Evolutionary conservation across 2,329 filamentous ascomycete genomes (phyloP).

Genomic region (Geosmithia flava): DNA sequence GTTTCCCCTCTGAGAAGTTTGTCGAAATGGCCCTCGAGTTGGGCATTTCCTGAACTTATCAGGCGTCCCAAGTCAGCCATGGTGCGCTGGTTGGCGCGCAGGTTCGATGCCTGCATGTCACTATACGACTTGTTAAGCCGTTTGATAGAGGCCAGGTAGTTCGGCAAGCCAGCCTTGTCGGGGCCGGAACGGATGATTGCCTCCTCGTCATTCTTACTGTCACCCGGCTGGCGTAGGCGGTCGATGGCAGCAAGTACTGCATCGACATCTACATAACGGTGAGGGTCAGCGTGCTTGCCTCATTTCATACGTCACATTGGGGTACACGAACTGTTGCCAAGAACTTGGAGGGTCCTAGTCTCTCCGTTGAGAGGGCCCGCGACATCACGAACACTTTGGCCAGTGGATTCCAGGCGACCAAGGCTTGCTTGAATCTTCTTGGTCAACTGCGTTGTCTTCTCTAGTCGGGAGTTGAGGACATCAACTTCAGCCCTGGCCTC

Average conservation of each 20-base stretch:
- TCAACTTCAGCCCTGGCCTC: constrained; percentile 59
- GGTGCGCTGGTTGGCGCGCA: constrained; percentile 84
- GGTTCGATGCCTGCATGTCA: constrained; percentile 80
- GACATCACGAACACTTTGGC: constrained; percentile 82
- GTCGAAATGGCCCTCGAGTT: constrained; percentile 76
- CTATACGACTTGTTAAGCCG: constrained; percentile 73
- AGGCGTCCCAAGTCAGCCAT: constrained; percentile 68
- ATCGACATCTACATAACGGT: constrained; percentile 56
- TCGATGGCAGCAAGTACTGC: constrained; percentile 78
- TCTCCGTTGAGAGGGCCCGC: constrained; percentile 88
- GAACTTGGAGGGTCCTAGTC: constrained; percentile 77
- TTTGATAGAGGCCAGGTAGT: constrained; percentile 83
- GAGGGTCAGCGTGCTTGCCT: not conserved
- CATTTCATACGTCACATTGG: not conserved
- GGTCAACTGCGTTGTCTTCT: constrained; percentile 85
- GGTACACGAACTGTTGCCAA: constrained; percentile 56
- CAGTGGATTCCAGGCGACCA: constrained; percentile 71
- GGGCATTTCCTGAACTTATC: constrained; percentile 65
- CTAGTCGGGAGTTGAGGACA: constrained; percentile 60
- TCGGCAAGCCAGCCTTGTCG: constrained; percentile 65
- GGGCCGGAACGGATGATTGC: constrained; percentile 82
- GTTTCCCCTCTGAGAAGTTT: constrained; percentile 65
- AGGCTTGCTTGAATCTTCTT: constrained; percentile 92
- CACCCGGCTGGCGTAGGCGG: constrained; percentile 75
- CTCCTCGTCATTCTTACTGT: constrained; percentile 86